Conservation (phyloP, 495 filamentous ascomycete genomes). For the Talaromyces trachyspermus region DNA sequence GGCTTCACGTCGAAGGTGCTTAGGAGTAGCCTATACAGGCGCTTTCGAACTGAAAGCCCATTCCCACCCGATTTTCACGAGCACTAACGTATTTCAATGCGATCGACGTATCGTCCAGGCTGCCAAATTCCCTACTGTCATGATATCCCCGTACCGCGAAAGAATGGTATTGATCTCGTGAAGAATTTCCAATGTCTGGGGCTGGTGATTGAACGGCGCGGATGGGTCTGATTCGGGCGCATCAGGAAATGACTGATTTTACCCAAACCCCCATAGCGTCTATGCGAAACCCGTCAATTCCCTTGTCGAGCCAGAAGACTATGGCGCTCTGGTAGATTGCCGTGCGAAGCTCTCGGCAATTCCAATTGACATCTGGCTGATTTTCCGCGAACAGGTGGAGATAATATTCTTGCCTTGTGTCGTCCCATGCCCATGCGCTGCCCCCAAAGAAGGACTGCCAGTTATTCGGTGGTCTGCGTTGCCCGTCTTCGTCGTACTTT, state of each 20-base stretch:
- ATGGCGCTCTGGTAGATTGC: conserved; percentile 55
- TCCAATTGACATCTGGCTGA: conserved; percentile 69
- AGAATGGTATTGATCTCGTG: conserved; percentile 52
- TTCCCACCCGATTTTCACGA: not conserved
- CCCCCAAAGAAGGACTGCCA: conserved; percentile 43
- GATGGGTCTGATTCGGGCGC: conserved; percentile 41
- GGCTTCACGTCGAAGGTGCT: not conserved
- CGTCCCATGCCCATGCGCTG: conserved; percentile 55
- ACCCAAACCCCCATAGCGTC: conserved; percentile 56
- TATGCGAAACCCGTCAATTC: conserved; percentile 54
- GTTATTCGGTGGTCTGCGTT: conserved; percentile 52
- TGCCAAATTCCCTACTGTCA: conserved; percentile 40
- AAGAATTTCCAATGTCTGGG: not conserved
- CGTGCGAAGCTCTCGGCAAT: conserved; percentile 45
- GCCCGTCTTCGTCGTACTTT: conserved; percentile 36
- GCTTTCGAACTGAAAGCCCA: conserved; percentile 2
- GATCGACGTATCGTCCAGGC: not conserved
- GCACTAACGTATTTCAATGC: not conserved
- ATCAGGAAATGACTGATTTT: conserved; percentile 47
- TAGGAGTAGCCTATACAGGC: not conserved
- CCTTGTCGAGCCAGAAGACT: conserved; percentile 57
- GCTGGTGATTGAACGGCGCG: not conserved
- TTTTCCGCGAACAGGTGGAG: conserved; percentile 53
- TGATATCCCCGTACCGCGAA: conserved; percentile 47
- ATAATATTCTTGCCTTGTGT: conserved; percentile 54